A percentile compares a stretch with the other conserved stretches of the same genome.
phyloP scores from a whole-genome alignment of 345 rosid species.

The Hibiscus syriacus region DNA sequence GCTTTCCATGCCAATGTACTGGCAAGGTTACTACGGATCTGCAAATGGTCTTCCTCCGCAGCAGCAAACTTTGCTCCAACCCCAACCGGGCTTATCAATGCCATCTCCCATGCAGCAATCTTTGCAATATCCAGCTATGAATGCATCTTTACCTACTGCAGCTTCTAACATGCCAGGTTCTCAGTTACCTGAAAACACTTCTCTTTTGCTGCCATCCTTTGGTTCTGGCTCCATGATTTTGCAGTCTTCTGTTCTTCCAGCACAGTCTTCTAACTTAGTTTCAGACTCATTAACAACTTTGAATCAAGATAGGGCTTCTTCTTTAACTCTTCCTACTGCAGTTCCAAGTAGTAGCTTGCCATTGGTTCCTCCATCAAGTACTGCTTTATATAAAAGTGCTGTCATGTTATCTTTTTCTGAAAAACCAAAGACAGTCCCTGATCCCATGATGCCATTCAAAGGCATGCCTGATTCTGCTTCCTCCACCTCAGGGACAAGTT shows the following conservation, averaged over 20 bases:
- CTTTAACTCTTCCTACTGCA: conserved; percentile 19
- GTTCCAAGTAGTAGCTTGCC: conserved; percentile 17
- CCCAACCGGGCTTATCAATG: conserved; percentile 29
- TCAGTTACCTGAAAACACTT: conserved; percentile 18
- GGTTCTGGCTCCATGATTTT: conserved; percentile 11
- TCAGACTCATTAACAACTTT: conserved; percentile 20
- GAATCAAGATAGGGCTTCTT: conserved; percentile 17
- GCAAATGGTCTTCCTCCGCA: conserved; percentile 25
- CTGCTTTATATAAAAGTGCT: conserved; percentile 15
- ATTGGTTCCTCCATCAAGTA: conserved; percentile 13
- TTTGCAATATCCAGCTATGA: conserved; percentile 25
- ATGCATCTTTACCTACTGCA: conserved; percentile 12
- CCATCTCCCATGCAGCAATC: conserved; percentile 26
- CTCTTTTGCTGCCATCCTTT: conserved; percentile 23
- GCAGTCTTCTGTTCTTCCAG: conserved; percentile 15
- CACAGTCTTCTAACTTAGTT: conserved; percentile 13
- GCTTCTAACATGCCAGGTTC: conserved; percentile 21
- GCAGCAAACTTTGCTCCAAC: conserved; percentile 32
- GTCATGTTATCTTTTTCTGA: conserved; percentile 7
- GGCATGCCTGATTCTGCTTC: conserved; percentile 17
- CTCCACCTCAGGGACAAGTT: conserved; percentile 11
- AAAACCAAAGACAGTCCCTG: conserved; percentile 15
- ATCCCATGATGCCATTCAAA: conserved; percentile 19
- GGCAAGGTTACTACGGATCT: conserved; percentile 40
- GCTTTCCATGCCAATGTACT: conserved; percentile 39